phyloP scores from a whole-genome alignment of 495 filamentous ascomycete genomes.

The Penicillium canariense region DNA sequence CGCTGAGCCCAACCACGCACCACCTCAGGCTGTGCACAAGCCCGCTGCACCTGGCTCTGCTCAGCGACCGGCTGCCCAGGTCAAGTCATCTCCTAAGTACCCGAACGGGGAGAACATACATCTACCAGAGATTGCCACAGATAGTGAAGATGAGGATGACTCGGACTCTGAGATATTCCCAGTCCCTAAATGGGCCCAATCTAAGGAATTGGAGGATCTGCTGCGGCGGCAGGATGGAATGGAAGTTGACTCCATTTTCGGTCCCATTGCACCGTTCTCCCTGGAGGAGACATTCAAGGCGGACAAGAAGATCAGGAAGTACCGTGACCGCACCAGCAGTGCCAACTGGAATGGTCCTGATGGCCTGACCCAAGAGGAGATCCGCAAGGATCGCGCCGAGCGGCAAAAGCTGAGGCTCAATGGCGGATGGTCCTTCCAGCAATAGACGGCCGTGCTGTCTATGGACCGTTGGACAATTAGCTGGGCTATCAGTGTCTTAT shows the following conservation, averaged over 20 bases:
- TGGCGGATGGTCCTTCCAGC: conserved; percentile 77
- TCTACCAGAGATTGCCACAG: conserved; percentile 84
- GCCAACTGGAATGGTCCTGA: conserved; percentile 90
- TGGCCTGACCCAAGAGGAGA: conserved; percentile 83
- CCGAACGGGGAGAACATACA: conserved; percentile 78
- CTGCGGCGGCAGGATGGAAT: conserved; percentile 74
- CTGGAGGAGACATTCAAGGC: conserved; percentile 94
- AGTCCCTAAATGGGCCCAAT: conserved; percentile 79
- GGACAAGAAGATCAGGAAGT: conserved; percentile 76
- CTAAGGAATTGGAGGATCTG: conserved; percentile 68
- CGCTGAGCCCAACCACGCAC: conserved; percentile 61
- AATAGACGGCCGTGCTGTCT: neutral
- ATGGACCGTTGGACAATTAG: neutral
- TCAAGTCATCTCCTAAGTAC: conserved; percentile 73
- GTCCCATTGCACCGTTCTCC: conserved; percentile 76
- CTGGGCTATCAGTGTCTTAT: neutral
- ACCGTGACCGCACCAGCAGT: conserved; percentile 83
- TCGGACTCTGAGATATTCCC: conserved; percentile 58
- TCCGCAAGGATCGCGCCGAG: conserved; percentile 73
- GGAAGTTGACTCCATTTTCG: conserved; percentile 87
- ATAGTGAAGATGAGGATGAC: conserved; percentile 75
- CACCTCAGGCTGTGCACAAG: conserved; percentile 53
- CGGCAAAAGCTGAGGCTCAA: conserved; percentile 77
- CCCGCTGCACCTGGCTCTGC: conserved; percentile 46
- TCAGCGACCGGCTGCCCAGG: conserved; percentile 43